Conservation (phyloP, 208 protist species). For the Trichomonas tenax region DNA sequence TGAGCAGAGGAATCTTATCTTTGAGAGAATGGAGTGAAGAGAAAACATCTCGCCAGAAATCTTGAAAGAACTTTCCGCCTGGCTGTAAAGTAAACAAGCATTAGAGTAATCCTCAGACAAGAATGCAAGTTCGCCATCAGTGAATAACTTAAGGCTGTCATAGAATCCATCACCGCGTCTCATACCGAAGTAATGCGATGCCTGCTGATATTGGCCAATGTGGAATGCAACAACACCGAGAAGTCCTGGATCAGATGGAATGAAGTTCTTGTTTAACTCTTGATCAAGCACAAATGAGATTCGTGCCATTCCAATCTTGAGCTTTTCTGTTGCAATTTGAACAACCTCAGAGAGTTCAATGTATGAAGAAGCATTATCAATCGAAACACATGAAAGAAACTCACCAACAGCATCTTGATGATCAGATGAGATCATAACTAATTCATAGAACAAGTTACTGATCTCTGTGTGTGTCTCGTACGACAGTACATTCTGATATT, state of each 20-base stretch:
- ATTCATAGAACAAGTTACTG: neutral
- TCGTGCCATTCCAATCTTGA: neutral
- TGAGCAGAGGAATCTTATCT: neutral
- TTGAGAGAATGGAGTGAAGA: neutral
- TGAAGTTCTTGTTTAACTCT: neutral
- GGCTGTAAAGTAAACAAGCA: neutral
- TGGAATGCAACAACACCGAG: neutral
- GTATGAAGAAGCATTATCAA: neutral
- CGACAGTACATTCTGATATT: neutral
- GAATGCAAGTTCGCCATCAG: neutral
- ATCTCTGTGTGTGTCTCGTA: neutral
- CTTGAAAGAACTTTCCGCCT: neutral
- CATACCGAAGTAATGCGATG: neutral
- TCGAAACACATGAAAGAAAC: neutral
- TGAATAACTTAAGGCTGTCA: neutral
- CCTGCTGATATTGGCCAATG: neutral
- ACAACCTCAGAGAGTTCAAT: neutral
- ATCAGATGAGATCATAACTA: neutral
- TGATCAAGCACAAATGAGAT: neutral
- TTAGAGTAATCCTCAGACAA: neutral
- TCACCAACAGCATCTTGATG: neutral
- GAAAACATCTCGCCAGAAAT: neutral
- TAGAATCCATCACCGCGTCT: neutral
- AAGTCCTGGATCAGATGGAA: neutral
- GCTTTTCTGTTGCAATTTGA: neutral